Evolutionary conservation across 169 alveolate species (phyloP).

Genomic region (Plasmodium sp.): DNA sequence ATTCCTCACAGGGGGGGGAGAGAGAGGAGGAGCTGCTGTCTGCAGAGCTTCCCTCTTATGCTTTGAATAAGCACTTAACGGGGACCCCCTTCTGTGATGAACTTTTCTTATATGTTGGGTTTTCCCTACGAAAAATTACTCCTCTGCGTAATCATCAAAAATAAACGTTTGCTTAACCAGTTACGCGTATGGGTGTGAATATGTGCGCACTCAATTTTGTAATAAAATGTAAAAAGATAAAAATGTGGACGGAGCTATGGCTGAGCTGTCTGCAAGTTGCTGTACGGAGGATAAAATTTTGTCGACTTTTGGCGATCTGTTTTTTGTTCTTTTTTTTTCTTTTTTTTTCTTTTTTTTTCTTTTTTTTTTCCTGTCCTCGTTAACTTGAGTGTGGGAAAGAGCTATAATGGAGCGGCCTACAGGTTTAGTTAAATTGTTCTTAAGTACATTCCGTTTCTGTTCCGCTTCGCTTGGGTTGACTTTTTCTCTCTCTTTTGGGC

Average conservation of each 20-base stretch:
- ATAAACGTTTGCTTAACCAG: not conserved
- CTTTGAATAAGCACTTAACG: not conserved
- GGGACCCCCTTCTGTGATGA: not conserved
- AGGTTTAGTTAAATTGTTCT: not conserved
- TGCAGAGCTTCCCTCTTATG: not conserved
- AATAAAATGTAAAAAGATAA: conserved; percentile 10
- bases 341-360: not conserved
- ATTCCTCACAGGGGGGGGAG: not conserved
- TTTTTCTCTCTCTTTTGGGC: not conserved
- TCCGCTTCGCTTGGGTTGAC: not conserved
- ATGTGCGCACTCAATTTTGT: conserved; percentile 1
- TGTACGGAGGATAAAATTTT: not conserved
- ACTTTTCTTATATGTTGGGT: not conserved
- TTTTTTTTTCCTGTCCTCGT: not conserved
- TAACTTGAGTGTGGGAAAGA: not conserved
- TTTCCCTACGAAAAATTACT: not conserved
- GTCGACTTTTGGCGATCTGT: not conserved
- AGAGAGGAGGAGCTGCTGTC: not conserved
- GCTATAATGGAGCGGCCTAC: not conserved
- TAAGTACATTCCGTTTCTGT: not conserved
- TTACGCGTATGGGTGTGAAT: not conserved
- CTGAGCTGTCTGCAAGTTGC: not conserved
- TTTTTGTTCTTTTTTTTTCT: not conserved
- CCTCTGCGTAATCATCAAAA: not conserved
- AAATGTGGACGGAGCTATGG: not conserved